Evolutionary conservation across 768 basidiomycete species (phyloP).

Genomic region (Rhodotorula diobovata): DNA sequence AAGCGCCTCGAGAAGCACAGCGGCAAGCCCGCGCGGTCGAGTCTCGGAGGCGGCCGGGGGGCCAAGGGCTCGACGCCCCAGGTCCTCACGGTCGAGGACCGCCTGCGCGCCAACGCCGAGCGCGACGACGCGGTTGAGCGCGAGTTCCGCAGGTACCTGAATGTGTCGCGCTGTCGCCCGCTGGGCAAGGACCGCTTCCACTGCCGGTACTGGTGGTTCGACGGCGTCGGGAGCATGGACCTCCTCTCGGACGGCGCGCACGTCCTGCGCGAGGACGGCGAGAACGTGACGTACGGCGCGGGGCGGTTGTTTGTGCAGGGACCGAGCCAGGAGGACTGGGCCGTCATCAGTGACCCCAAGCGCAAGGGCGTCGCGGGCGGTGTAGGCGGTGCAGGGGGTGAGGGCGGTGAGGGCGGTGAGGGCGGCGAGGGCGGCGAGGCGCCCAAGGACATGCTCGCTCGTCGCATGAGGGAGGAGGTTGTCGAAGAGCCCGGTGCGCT

Average conservation of each 20-base stretch:
- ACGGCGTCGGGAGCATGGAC: slow-evolving; percentile 74
- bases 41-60: neutral
- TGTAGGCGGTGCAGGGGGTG: too few relatives aligned
- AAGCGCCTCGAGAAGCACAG: slow-evolving; percentile 21
- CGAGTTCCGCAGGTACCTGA: slow-evolving; percentile 84
- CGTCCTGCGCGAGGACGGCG: slow-evolving; percentile 49
- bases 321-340: slow-evolving; percentile 72
- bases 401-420: too few relatives aligned
- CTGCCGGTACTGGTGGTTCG: slow-evolving; percentile 97
- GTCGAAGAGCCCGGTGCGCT: slow-evolving; percentile 77
- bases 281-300: slow-evolving; percentile 77
- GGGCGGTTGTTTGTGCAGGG: slow-evolving; percentile 91
- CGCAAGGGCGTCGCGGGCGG: slow-evolving; percentile 52
- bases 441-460: slow-evolving; percentile 55
- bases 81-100: slow-evolving; percentile 17
- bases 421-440: too few relatives aligned
- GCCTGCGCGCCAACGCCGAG: slow-evolving; percentile 53
- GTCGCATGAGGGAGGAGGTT: slow-evolving; percentile 60
- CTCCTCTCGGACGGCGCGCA: slow-evolving; percentile 14
- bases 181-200: slow-evolving; percentile 88
- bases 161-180: slow-evolving; percentile 78
- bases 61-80: neutral
- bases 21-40: neutral
- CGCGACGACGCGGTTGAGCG: slow-evolving; percentile 81
- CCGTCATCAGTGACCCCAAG: slow-evolving; percentile 52